Evolutionary conservation across 106 monocot genomes (phyloP), one percentile per base, ranked within the genome.

Genomic region (Amphibolis antarctica): DNA sequence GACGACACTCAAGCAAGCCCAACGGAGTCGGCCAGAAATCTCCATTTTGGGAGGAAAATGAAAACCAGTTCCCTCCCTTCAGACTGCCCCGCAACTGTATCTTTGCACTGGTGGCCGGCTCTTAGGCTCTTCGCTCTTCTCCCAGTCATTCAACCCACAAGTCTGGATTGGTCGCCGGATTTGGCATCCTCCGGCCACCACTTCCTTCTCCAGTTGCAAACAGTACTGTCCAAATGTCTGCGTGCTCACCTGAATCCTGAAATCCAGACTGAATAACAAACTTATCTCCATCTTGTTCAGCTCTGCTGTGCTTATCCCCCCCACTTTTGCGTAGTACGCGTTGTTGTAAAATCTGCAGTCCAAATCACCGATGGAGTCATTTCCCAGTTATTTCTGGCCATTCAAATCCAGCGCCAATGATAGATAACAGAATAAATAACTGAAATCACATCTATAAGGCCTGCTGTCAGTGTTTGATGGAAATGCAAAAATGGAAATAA

Each of bases 291-390:
- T 53, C 44, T 69, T 68, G 69, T 85, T 85, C 80, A 89, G 79
- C 48, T 89, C 85, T 44, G 9, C 24, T 3, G 79, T 85, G 72
- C 77, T 82, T 45, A 89, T 65, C 10, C 89, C 89, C 27, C 85
- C 85, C 3, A 89, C 82, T 65, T 51, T 85, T 1, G 82, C 89
- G 44, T 85, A 89, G 62, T 85, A 85, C 22, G 89, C 85, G 57
- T 89, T 85, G 77, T 80, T 85, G 77, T 62, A 89, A 54, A 82
- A 82, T 23, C 89, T 89, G 89, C 29, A 74, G 21, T 36, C 44
- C 17, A 1, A 51, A 50, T 25, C 11, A 20, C 17, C 17, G 11
- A 1, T 10, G 29, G 29, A 20, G 43, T 29, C 10, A 23, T 23
- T 21, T 36, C 36, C 2, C 2, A 36, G 7, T 36, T 4, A 36